These are phyloP conservation scores for Termitomyces sp. DNA, from an alignment of 768 basidiomycete genomes.

Conservation along the genomic window DNA sequence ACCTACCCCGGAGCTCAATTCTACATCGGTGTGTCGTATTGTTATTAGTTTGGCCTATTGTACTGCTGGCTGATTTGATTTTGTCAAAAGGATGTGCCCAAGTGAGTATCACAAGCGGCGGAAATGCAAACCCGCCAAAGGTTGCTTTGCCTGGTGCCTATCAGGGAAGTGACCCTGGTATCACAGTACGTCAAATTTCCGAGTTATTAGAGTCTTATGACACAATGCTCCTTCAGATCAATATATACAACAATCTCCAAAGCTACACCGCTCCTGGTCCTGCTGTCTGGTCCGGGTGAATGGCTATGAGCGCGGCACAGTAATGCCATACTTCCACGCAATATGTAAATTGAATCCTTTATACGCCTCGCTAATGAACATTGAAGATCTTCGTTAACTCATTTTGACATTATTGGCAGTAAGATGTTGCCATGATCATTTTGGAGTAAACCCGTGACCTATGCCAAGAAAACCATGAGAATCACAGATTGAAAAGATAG, in stretches of 20 bases:
- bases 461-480: too few species aligned
- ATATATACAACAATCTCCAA: constrained; percentile 56
- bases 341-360: neutral
- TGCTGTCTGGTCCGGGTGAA: constrained; percentile 38
- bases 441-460: too few species aligned
- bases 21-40: constrained; percentile 36
- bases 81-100: constrained; percentile 40
- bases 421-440: too few species aligned
- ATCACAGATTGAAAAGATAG: too few species aligned
- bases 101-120: constrained; percentile 41
- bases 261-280: constrained; percentile 43
- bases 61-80: neutral
- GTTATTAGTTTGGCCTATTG: neutral
- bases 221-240: constrained; percentile 24
- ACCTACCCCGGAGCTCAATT: constrained; percentile 49
- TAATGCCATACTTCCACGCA: neutral
- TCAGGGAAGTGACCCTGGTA: constrained; percentile 43
- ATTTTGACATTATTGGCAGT: too few species aligned
- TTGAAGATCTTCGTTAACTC: too few species aligned
- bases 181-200: constrained; percentile 30
- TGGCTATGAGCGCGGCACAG: neutral
- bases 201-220: neutral
- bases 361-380: neutral
- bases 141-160: constrained; percentile 48
- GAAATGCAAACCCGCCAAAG: constrained; percentile 43